Percentiles rank a stretch among this genome's conserved stretches.
These are phyloP conservation scores for Circinella umbellata DNA, from an alignment of 371 early-diverging fungal species.

Conservation along the genomic window DNA sequence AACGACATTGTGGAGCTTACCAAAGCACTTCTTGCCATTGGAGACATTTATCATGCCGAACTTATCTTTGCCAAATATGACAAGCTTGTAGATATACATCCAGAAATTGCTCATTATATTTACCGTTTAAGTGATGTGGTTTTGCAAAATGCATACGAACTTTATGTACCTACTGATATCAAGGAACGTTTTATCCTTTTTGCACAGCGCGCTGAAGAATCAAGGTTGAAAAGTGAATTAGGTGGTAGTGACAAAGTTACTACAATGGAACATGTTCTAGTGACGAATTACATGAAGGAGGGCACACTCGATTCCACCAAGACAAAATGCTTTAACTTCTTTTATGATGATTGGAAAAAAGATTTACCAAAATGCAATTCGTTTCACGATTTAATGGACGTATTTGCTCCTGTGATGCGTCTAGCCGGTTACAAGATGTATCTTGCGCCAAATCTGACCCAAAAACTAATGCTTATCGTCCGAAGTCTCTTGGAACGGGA, in stretches of 20 bases:
- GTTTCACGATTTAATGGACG: conserved; percentile 44
- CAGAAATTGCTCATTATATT: conserved; percentile 65
- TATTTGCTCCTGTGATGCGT: conserved; percentile 53
- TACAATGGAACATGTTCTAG: conserved; percentile 29
- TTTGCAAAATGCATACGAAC: conserved; percentile 58
- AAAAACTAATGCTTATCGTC: conserved; percentile 47
- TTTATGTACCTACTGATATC: conserved; percentile 40
- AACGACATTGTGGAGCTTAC: conserved; percentile 72
- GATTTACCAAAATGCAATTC: conserved; percentile 41
- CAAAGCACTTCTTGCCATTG: conserved; percentile 68
- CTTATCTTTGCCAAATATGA: conserved; percentile 60
- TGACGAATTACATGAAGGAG: conserved; percentile 31
- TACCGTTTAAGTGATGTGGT: conserved; percentile 64
- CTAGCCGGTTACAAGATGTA: conserved; percentile 56
- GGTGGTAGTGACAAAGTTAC: conserved; percentile 18
- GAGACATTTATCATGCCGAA: conserved; percentile 64
- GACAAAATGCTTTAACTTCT: conserved; percentile 54
- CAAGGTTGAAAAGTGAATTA: conserved; percentile 28
- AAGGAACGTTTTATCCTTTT: conserved; percentile 23
- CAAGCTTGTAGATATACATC: conserved; percentile 60
- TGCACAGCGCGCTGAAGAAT: conserved; percentile 32
- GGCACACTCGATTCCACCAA: conserved; percentile 31
- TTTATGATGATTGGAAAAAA: conserved; percentile 64
- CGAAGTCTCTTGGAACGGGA: conserved; percentile 41
- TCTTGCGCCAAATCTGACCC: conserved; percentile 47